Evolutionary conservation across 2,329 filamentous ascomycete species (phyloP), one percentile per base, ranked within the genome.

Genomic region (Claviceps sp.): DNA sequence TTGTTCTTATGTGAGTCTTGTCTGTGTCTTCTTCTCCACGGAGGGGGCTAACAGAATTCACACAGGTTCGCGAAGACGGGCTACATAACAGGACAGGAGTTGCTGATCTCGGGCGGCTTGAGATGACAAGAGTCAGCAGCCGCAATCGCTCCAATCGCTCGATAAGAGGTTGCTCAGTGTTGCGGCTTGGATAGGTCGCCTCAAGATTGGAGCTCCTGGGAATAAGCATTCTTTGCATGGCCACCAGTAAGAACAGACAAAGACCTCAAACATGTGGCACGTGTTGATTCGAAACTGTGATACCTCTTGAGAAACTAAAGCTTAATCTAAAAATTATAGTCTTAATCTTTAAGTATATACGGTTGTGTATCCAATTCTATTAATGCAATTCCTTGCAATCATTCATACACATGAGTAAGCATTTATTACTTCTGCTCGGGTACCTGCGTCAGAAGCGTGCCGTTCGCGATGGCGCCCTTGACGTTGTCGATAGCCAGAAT

Each of bases 401-500:
- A 18, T 16, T 37, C 24, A 42, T 49, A 52, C 9, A 41, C 51
- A 20, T 52, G 52, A 13, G 47, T 9, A 26, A 45, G 5, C 11
- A 47, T 5, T 0, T 42, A 20, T 16, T 46, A 22, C 30, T 51
- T 55, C 46, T 57, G 52, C 36, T 57, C 54, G 2, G 55, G 40
- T 24, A 57, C 55, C 42, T 53, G 54, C 13, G 55, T 57, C n/a
- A 57, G 46, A 8, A 52, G 52, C 51, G 52, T 53, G n/a, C 54
- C 54, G 24, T 52, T 18, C 3, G 47, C 53, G 14, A 57, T 49
- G 7, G 54, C 64, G 47, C 64, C 81, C 40, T 49, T 48, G 16
- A 62, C 62, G 37, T 64, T 64, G n/a, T 63, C 58, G 52, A 63
- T 62, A 5, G 60, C 61, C n/a, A 60, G 52, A 4, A 55, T 47